Percentiles rank a stretch among this genome's conserved stretches.
These are phyloP conservation scores for Cajanus cajan DNA, from an alignment of 306 rosid species.

Conservation along the genomic window DNA sequence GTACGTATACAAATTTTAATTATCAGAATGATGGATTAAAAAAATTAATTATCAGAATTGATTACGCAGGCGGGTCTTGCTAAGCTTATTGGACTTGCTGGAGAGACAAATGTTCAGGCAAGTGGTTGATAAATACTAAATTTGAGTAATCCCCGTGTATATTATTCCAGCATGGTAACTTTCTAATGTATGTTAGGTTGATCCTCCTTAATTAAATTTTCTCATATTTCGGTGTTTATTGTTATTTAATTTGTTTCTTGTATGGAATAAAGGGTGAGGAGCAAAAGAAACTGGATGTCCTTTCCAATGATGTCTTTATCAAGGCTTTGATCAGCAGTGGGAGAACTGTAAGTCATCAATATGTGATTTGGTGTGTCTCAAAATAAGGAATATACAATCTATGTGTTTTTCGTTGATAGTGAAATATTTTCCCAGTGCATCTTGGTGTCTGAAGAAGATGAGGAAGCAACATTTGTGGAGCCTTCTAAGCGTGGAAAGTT, in stretches of 20 bases:
- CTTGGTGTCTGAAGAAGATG: conserved; percentile 93
- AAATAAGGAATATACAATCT: background rate
- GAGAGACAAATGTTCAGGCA: conserved; percentile 93
- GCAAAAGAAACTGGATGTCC: conserved; percentile 92
- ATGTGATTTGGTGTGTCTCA: background rate
- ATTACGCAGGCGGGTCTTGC: conserved; percentile 83
- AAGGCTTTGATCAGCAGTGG: conserved; percentile 89
- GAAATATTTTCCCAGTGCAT: conserved; percentile 46
- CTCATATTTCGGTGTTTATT: background rate
- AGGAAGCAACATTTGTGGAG: conserved; percentile 76
- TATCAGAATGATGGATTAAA: no score
- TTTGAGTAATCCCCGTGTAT: background rate
- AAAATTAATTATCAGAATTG: background rate
- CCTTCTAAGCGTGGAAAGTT: conserved; percentile 48
- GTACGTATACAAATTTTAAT: background rate
- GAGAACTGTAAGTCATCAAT: conserved; percentile 61
- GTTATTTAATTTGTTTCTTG: background rate
- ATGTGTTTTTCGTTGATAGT: conserved; percentile 10
- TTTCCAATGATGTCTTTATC: conserved; percentile 81
- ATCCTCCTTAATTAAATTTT: background rate
- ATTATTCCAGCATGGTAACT: background rate
- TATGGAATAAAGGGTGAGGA: conserved; percentile 73
- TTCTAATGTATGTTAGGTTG: background rate
- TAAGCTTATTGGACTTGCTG: conserved; percentile 93
- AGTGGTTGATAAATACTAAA: conserved; percentile 15